Base-by-base conservation (phyloP, 2,329 filamentous ascomycete genomes). In the Phoma herbarum region DNA sequence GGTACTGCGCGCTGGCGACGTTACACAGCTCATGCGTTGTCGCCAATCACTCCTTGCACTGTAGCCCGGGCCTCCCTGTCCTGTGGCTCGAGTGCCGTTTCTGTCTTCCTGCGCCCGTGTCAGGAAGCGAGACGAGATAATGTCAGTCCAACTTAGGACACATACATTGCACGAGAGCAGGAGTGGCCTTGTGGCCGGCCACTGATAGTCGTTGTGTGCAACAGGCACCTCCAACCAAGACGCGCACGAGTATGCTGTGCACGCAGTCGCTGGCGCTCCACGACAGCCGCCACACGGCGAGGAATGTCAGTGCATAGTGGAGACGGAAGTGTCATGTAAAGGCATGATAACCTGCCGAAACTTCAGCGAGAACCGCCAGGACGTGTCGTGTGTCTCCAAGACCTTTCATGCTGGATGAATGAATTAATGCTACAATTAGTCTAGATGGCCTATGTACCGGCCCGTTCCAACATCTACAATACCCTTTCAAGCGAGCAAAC, bases 251-350 rank as follows among this genome's bases (percentile, higher is more conserved):
- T 54, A 59, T 59, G 56, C 33, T 23, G 56, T 59, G 56, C 39
- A 45, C 56, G 35, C 56, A 59, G 56, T 59, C 60, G 67, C 65
- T 70, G 67, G 61, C 66, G 59, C 62, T 65, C 60, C 62, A 67
- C 65, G 42, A 61, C 65, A 65, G 62, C 59, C 62, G 62, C 64
- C 65, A 66, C 63, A 57, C 54, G 39, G 35, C 45, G 42, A 45
- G 20, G 14, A 22, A 22, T 45, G 39, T 53, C 45, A 50, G 39
- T 59, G 45, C 50, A 45, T 10, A 41, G 56, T 50, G 55, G 55
- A 47, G 50, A 53, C 56, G 39, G 56, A 16, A 58, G 49, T 53
- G 49, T 58, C 49, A 58, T 23, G 48, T 52, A 52, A 48, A 57
- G 48, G 49, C 55, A 31, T 53, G 44, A 53, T 50, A 53, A 59